Conservation (phyloP, 148 eudicot species). For the Heliamphora exappendiculata region DNA sequence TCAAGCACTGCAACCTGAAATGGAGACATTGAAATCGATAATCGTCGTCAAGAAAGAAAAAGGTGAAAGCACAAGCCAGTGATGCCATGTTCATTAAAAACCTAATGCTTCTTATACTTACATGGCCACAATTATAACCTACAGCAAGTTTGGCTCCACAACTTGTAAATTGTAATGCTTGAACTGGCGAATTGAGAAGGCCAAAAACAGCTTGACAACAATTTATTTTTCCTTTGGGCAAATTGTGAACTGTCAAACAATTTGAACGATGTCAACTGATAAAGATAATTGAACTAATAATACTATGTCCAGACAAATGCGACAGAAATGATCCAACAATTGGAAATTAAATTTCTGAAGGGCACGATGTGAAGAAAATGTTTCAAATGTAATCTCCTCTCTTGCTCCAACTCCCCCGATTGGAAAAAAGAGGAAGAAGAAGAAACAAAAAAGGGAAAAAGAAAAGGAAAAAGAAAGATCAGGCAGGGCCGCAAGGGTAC, state of each 20-base stretch:
- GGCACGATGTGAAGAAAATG: not conserved
- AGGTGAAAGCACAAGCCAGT: not conserved
- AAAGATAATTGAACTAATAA: not conserved
- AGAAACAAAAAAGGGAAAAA: not conserved
- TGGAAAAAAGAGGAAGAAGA: no score
- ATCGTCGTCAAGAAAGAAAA: not conserved
- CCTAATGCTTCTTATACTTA: constrained; percentile 24
- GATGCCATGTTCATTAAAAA: not conserved
- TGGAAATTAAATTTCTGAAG: not conserved
- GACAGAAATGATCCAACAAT: not conserved
- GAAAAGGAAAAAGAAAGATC: not conserved
- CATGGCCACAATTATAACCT: constrained; percentile 59
- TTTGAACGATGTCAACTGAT: not conserved
- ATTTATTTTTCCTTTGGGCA: constrained; percentile 41
- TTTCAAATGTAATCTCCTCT: not conserved
- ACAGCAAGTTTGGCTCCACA: constrained; percentile 65
- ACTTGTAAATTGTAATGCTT: constrained; percentile 43
- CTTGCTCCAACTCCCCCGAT: not conserved
- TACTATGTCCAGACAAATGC: not conserved
- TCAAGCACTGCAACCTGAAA: constrained; percentile 72
- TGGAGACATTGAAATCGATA: not conserved
- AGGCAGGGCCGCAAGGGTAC: not conserved
- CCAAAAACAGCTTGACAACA: constrained; percentile 46
- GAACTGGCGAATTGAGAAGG: constrained; percentile 44
- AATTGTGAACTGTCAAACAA: constrained; percentile 34